These are phyloP conservation scores for Candida maris DNA, from an alignment of 805 yeast genomes.

Conservation along the genomic window DNA sequence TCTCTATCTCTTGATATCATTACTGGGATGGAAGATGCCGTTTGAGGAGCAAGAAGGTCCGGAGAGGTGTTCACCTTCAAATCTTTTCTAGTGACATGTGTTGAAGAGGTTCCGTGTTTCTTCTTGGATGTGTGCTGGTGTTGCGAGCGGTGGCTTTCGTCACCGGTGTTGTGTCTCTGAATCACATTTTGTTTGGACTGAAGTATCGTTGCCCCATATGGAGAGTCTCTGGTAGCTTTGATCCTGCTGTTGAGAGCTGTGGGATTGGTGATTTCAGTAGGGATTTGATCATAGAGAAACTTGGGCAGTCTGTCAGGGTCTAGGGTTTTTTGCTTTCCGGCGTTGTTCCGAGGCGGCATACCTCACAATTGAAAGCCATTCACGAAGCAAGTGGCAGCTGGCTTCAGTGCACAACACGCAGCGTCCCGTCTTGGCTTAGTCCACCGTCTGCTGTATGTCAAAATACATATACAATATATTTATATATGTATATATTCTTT, in stretches of 20 bases:
- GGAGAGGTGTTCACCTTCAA: constrained; percentile 20
- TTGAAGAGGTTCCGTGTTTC: background rate
- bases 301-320: constrained; percentile 23
- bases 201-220: constrained; percentile 21
- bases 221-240: constrained; percentile 21
- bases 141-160: background rate
- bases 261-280: constrained; percentile 24
- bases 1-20: constrained; percentile 10
- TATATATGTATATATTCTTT: too few relatives aligned
- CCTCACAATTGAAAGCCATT: too few relatives aligned
- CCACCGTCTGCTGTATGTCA: too few relatives aligned
- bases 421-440: too few relatives aligned
- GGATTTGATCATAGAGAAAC: constrained; percentile 30
- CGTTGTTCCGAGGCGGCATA: background rate
- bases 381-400: too few relatives aligned
- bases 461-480: too few relatives aligned
- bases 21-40: constrained; percentile 15
- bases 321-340: background rate
- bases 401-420: too few relatives aligned
- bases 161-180: background rate
- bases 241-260: constrained; percentile 22
- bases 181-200: background rate
- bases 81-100: background rate
- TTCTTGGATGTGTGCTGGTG: background rate
- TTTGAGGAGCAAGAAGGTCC: constrained; percentile 6